A percentile compares a stretch with the other conserved stretches of the same genome.
Conservation (phyloP, 176 grass and related monocot genomes). For the Aechmea fasciata region DNA sequence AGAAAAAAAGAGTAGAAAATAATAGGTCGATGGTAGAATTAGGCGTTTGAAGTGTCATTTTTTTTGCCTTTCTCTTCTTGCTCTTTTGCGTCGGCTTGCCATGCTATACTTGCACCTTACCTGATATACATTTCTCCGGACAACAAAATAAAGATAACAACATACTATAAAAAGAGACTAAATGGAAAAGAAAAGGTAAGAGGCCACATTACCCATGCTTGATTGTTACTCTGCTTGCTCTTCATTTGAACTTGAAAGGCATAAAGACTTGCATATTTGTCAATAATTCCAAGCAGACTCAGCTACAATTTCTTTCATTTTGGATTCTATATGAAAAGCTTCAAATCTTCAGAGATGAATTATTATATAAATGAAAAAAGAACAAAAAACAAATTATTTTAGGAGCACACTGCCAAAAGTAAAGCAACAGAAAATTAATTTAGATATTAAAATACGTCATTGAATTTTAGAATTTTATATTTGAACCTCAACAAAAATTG, state of each 20-base stretch:
- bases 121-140: constrained; percentile 35
- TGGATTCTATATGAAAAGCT: background rate
- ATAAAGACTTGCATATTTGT: background rate
- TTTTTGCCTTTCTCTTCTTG: too few relatives aligned
- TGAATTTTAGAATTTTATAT: too few relatives aligned
- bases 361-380: background rate
- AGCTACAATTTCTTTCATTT: background rate
- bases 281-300: background rate
- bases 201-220: constrained; percentile 53
- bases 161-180: background rate
- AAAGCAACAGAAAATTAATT: too few relatives aligned
- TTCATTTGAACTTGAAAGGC: constrained; percentile 67
- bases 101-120: constrained; percentile 94
- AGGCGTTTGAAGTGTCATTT: too few relatives aligned
- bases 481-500: too few relatives aligned
- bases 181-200: background rate
- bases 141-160: background rate
- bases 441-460: too few relatives aligned
- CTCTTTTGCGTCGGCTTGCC: too few relatives aligned
- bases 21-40: too few relatives aligned
- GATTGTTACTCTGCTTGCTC: constrained; percentile 49
- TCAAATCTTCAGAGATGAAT: background rate
- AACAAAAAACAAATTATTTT: too few relatives aligned
- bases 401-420: too few relatives aligned
- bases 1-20: too few relatives aligned